Evolutionary conservation across 495 filamentous ascomycete species (phyloP), one percentile per base, ranked within the genome.

Genomic region (Penicillium cinerascens): DNA sequence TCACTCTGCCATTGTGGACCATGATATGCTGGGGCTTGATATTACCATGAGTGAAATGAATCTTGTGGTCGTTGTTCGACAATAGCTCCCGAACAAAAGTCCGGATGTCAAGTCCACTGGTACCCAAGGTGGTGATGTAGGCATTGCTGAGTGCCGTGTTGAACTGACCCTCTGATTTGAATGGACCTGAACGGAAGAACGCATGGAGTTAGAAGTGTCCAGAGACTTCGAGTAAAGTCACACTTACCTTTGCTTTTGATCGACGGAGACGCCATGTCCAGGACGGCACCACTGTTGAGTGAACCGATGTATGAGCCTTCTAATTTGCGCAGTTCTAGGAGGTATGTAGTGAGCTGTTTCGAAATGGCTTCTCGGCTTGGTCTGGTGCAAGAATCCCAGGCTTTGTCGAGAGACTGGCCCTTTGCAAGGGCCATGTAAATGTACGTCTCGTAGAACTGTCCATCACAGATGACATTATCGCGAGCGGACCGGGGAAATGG

Each of bases 401-500:
- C 33, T 7, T n/a, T 6, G 6, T 39, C 36, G n/a, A 39, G 15
- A 4, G 15, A 17, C 36, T 39, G 4, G 6, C 36, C n/a, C n/a
- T 39, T 18, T 3, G 10, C 36, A 18, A 16, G 17, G 15, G 1
- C 8, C 13, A 39, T 17, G 36, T n/a, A 39, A 8, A 39, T 39
- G 36, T 39, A 39, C 1, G 13, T 17, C 15, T 39, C 36, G 36
- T 18, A 18, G 13, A n/a, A 6, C 1, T 18, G 4, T 2, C 36
- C 36, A 39, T 39, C 4, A 10, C 17, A 6, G 5, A n/a, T 39
- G 6, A 13, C 17, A 17, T 39, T 29, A 8, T 8, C 7, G 7
- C 27, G 27, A 33, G 49, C 26, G 55, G 53, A 54, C 44, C 61
- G 38, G 43, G 47, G 1, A 16, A 62, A 55, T 20, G 55, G 58